Conservation (phyloP, 2,329 filamentous ascomycete genomes). For the Colletotrichum destructivum region DNA sequence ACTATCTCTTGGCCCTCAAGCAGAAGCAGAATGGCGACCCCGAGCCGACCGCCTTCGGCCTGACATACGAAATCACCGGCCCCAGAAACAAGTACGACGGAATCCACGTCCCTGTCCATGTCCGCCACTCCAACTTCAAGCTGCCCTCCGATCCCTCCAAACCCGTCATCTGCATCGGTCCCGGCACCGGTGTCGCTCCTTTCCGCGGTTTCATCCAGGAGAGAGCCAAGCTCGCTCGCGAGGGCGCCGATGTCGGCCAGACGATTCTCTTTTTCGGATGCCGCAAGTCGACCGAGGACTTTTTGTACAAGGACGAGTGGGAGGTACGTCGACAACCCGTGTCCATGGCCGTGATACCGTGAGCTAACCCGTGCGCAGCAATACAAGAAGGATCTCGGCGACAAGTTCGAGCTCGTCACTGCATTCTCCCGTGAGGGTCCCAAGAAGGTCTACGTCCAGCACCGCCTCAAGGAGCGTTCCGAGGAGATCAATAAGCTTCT, state of each 20-base stretch:
- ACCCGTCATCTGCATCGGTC: conserved; percentile 95
- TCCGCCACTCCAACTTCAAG: conserved; percentile 99
- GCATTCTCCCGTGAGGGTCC: conserved; percentile 93
- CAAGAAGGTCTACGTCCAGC: conserved; percentile 97
- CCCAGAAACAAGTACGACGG: conserved; percentile 98
- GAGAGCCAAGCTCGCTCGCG: conserved; percentile 84
- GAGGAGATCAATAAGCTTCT: conserved; percentile 91
- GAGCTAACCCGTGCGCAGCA: conserved; percentile 66
- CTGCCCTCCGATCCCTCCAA: conserved; percentile 94
- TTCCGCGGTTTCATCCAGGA: conserved; percentile 98
- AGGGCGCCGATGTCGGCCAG: conserved; percentile 86
- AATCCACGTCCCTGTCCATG: conserved; percentile 93
- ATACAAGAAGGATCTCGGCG: conserved; percentile 86
- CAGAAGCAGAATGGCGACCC: conserved; percentile 95
- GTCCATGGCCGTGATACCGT: neutral
- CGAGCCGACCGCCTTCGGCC: conserved; percentile 84
- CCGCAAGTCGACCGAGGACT: conserved; percentile 89
- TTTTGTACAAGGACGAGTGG: conserved; percentile 93
- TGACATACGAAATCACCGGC: conserved; percentile 88
- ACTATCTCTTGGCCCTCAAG: conserved; percentile 95
- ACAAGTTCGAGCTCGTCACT: conserved; percentile 90
- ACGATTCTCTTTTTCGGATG: conserved; percentile 97
- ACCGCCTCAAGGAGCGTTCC: conserved; percentile 86
- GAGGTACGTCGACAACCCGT: conserved; percentile 72
- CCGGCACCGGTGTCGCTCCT: conserved; percentile 95